Evolutionary conservation across 2,329 filamentous ascomycete genomes (phyloP).

Genomic region (Chrysosporium keratinophilum): DNA sequence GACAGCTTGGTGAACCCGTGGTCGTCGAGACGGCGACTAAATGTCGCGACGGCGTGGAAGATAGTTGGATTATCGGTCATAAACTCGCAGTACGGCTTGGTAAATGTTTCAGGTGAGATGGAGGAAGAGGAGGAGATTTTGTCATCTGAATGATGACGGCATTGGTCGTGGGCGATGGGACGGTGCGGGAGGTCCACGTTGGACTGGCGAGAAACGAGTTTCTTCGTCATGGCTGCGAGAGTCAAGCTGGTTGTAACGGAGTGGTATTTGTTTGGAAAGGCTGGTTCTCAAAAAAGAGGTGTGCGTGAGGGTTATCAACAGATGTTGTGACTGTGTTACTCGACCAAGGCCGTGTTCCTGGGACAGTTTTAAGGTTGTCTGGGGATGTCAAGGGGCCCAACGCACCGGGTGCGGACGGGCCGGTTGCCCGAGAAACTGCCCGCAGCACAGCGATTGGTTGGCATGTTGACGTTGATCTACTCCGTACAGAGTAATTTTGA

Average conservation of each 20-base stretch:
- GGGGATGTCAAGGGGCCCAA: not conserved
- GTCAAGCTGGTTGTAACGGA: not conserved
- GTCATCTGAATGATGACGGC: not conserved
- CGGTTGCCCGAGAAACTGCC: conserved; percentile 1
- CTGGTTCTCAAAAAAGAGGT: not conserved
- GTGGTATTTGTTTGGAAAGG: not conserved
- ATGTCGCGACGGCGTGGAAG: conserved; percentile 77
- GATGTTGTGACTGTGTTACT: not conserved
- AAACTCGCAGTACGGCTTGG: conserved; percentile 77
- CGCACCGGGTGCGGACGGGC: not conserved
- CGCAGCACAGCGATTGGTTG: too few species aligned
- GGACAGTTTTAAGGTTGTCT: not conserved
- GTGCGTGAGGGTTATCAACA: not conserved
- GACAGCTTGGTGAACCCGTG: conserved; percentile 66
- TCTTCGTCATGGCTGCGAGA: conserved; percentile 4
- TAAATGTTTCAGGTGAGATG: conserved; percentile 50
- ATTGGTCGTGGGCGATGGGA: not conserved
- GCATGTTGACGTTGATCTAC: too few species aligned
- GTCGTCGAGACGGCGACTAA: conserved; percentile 59
- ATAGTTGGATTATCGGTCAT: conserved; percentile 83
- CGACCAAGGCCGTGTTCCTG: not conserved
- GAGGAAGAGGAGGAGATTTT: not conserved
- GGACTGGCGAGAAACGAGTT: conserved; percentile 1
- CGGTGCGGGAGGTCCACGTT: not conserved
- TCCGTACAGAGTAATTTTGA: too few species aligned